These are phyloP conservation scores for Endocladia muricata DNA, from an alignment of 31 red algal species.

Conservation along the genomic window DNA sequence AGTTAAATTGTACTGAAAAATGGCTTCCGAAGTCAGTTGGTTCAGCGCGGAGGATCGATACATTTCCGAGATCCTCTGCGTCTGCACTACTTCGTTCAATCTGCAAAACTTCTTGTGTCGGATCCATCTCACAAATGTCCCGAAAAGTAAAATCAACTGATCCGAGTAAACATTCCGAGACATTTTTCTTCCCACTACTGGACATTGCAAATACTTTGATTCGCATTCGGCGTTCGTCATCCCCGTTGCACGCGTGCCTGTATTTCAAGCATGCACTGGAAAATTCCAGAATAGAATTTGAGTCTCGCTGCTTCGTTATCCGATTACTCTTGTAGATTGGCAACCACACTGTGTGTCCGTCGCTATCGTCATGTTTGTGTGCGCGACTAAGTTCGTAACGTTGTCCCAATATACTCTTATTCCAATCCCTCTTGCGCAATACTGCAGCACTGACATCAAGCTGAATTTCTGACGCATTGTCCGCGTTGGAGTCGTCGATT, in stretches of 20 bases:
- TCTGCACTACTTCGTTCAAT: constrained; percentile 24
- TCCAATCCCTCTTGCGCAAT: constrained; percentile 46
- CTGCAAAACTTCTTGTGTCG: constrained; percentile 51
- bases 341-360: constrained; percentile 46
- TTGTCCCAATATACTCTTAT: constrained; percentile 29
- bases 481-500: background rate
- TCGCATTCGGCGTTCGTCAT: constrained; percentile 45
- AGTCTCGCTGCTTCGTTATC: constrained; percentile 42
- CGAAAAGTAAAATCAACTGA: constrained; percentile 40
- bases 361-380: constrained; percentile 44
- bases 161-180: constrained; percentile 19
- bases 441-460: constrained; percentile 32
- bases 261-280: constrained; percentile 25
- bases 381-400: constrained; percentile 47
- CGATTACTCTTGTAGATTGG: constrained; percentile 59
- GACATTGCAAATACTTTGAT: constrained; percentile 27
- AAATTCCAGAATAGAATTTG: constrained; percentile 49
- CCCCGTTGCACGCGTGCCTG: constrained; percentile 66
- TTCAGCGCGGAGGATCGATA: constrained; percentile 43
- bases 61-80: constrained; percentile 33
- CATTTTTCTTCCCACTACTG: constrained; percentile 8
- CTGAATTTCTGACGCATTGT: constrained; percentile 24
- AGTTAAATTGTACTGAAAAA: constrained; percentile 55
- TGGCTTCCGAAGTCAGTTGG: constrained; percentile 62
- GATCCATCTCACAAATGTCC: constrained; percentile 63